These are phyloP conservation scores for Cytospora schulzeri DNA, from an alignment of 2,329 filamentous ascomycete species.

Conservation along the genomic window DNA sequence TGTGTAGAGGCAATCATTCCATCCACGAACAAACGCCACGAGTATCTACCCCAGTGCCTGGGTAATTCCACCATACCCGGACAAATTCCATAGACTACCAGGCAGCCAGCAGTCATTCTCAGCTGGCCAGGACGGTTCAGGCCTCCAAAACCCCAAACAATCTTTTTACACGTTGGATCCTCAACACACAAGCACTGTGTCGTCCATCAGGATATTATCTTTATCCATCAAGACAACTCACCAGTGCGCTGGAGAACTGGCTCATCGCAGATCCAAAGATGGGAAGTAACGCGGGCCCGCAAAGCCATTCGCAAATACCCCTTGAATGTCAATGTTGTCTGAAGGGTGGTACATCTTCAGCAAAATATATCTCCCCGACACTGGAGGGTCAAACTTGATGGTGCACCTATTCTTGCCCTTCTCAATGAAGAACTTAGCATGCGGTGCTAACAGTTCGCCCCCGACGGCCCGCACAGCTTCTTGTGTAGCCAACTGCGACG, in stretches of 20 bases:
- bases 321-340: slow-evolving; percentile 78
- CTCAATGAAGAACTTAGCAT: slow-evolving; percentile 83
- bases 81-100: background rate
- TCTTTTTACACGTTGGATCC: background rate
- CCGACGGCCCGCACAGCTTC: slow-evolving; percentile 59
- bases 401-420: slow-evolving; percentile 82
- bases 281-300: slow-evolving; percentile 86
- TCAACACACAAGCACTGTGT: background rate
- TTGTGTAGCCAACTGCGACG: slow-evolving; percentile 55
- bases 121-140: background rate
- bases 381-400: slow-evolving; percentile 80
- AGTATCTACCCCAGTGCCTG: background rate
- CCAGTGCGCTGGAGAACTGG: background rate
- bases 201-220: background rate
- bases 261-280: slow-evolving; percentile 61
- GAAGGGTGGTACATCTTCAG: slow-evolving; percentile 77
- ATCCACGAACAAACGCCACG: background rate
- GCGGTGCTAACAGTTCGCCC: slow-evolving; percentile 66
- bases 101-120: background rate
- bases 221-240: background rate
- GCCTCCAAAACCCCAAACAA: background rate
- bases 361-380: slow-evolving; percentile 80
- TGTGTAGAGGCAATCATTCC: background rate
- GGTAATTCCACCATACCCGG: background rate
- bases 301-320: slow-evolving; percentile 79